Percentiles rank a stretch among this genome's conserved stretches.
These are phyloP conservation scores for Trifolium fragiferum DNA, from an alignment of 306 rosid genomes.

Conservation along the genomic window DNA sequence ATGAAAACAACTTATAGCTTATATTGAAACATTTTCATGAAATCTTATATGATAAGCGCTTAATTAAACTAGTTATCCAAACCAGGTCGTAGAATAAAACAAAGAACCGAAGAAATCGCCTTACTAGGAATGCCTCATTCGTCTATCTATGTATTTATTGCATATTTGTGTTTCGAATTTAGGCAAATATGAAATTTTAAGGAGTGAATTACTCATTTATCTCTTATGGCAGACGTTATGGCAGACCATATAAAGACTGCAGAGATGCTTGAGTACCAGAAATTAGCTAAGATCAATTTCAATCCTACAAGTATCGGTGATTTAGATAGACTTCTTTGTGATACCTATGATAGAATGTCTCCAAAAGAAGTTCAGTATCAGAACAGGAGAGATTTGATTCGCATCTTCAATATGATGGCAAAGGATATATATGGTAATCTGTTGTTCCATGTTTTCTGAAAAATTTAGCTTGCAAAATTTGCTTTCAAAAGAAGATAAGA, in stretches of 20 bases:
- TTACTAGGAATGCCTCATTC: conserved; percentile 1
- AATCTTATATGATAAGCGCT: neutral
- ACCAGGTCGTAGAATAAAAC: neutral
- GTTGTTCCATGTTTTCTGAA: conserved; percentile 24
- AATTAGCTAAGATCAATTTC: conserved; percentile 39
- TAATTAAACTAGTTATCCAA: neutral
- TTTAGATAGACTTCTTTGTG: conserved; percentile 50
- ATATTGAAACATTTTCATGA: neutral
- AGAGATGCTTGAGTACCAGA: conserved; percentile 38
- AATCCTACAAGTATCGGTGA: neutral
- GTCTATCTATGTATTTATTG: neutral
- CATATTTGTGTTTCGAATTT: conserved; percentile 4
- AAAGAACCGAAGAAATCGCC: conserved; percentile 3
- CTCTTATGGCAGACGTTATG: conserved; percentile 38
- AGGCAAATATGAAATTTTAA: conserved; percentile 28
- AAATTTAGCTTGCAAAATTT: conserved; percentile 1
- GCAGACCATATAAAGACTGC: conserved; percentile 40
- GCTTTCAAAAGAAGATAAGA: conserved; percentile 22
- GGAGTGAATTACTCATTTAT: conserved; percentile 26
- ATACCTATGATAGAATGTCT: conserved; percentile 36
- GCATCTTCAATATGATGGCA: conserved; percentile 51
- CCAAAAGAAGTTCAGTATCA: conserved; percentile 54
- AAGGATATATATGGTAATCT: conserved; percentile 54
- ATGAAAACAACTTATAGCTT: neutral
- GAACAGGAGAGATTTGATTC: conserved; percentile 49